phyloP scores from a whole-genome alignment of 768 basidiomycete genomes.

The Suillus ampliporus region DNA sequence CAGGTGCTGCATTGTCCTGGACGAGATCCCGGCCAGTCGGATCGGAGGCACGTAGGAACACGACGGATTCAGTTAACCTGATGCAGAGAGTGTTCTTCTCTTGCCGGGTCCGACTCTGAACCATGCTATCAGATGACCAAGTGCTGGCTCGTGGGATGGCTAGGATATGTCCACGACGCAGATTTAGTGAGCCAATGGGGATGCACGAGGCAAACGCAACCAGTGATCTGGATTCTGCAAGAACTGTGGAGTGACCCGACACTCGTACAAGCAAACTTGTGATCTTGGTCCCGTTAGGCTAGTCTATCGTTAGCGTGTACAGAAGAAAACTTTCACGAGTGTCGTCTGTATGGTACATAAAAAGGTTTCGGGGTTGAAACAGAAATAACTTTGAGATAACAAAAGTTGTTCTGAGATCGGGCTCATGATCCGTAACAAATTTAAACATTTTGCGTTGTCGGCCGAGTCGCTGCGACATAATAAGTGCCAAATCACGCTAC shows the following conservation, averaged over 20 bases:
- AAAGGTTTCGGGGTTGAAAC: too few relatives aligned
- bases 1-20: slow-evolving; percentile 55
- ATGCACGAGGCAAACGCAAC: background rate
- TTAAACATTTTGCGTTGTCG: background rate
- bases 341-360: background rate
- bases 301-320: background rate
- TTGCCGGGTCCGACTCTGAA: background rate
- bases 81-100: slow-evolving; percentile 55
- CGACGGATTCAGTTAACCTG: slow-evolving; percentile 73
- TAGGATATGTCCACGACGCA: background rate
- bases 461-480: too few relatives aligned
- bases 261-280: background rate
- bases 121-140: background rate
- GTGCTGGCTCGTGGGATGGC: background rate
- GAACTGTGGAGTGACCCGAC: slow-evolving; percentile 1
- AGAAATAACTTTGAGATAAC: slow-evolving; percentile 1
- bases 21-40: slow-evolving; percentile 41
- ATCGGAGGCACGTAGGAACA: slow-evolving; percentile 69
- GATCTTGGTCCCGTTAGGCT: too few relatives aligned
- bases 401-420: background rate
- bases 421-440: background rate
- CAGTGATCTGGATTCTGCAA: too few relatives aligned
- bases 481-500: too few relatives aligned
- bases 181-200: background rate
- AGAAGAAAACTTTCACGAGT: background rate